Evolutionary conservation across 2,329 filamentous ascomycete genomes (phyloP), one percentile per base, ranked within the genome.

Genomic region (Fusarium sp.): DNA sequence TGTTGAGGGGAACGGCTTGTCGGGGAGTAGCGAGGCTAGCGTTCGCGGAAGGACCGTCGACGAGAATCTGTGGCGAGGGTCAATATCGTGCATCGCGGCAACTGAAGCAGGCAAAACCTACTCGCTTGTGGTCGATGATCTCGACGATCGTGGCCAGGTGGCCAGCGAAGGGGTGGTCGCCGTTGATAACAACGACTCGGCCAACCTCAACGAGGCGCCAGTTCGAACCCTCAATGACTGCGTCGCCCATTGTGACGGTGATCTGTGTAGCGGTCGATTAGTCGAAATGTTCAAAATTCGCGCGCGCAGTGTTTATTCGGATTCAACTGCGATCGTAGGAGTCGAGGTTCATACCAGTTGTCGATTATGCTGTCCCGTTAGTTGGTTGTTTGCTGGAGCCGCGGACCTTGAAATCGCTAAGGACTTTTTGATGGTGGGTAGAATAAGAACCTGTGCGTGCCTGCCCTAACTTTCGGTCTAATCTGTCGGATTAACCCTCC

Each of bases 71-170:
- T 65, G 60, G 74, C 60, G 66, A 27, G 42, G 47, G 73, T 78
- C 72, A 78, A 77, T 75, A 74, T 66, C 57, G 64, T 57, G 40
- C 49, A 47, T 55, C 49, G 46, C 41, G 48, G 40, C 58, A 65
- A 56, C 51, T 52, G 54, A 55, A 53, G 56, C 61, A 54, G 51
- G 51, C 51, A 61, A 53, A 81, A 94, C 96, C 83, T 97, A 99
- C 96, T 87, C 96, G 94, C 91, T 97, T 98, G 92, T 99, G 95
- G 87, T 99, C 96, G 87, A 99, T 96, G 85, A 99, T 98, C 91
- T 99, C 95, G 85, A 97, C 94, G 81, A 99, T 95, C 80, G 91
- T 87, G 80, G 94, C 97, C 79, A 98, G 90, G 83, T 93, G 93
- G 87, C 94, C 94, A 77, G 87, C 86, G 87, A 86, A 92, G 79